A percentile compares a stretch with the other conserved stretches of the same genome.
phyloP scores from a whole-genome alignment of 2,329 filamentous ascomycete species.

The Neoarthrinium moseri region DNA sequence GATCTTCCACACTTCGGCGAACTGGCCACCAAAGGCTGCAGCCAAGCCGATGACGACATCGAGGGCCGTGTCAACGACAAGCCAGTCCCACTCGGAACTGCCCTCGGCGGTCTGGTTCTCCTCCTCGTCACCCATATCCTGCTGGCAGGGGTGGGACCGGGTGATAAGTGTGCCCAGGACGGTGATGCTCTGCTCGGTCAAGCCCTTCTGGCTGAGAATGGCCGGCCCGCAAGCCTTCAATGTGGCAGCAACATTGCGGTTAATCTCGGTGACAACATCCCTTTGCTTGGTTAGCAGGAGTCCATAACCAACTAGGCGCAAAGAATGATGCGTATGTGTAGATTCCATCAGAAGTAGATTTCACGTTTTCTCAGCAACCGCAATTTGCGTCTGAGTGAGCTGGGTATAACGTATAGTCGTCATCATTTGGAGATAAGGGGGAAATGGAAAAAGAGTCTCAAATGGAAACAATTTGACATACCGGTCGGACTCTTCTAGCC shows the following conservation, averaged over 20 bases:
- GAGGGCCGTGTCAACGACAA: conserved; percentile 90
- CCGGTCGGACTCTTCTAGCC: conserved; percentile 91
- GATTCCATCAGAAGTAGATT: conserved; percentile 19
- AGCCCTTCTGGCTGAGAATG: conserved; percentile 70
- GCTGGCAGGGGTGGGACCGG: conserved; percentile 88
- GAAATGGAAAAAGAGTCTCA: conserved; percentile 18
- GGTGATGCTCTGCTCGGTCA: conserved; percentile 74
- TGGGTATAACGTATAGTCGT: conserved; percentile 92
- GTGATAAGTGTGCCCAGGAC: conserved; percentile 78
- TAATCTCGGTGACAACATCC: conserved; percentile 89
- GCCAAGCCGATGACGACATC: conserved; percentile 87
- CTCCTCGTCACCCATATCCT: conserved; percentile 80
- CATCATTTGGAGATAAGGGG: conserved; percentile 66
- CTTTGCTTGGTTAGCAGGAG: conserved; percentile 51
- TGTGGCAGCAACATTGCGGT: conserved; percentile 86
- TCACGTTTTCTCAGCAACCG: conserved; percentile 87
- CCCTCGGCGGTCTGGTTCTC: conserved; percentile 72
- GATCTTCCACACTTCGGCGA: conserved; percentile 89
- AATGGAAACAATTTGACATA: conserved; percentile 53
- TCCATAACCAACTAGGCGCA: conserved; percentile 9
- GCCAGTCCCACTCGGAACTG: conserved; percentile 95
- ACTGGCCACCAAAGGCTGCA: conserved; percentile 75
- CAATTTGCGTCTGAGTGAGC: conserved; percentile 97
- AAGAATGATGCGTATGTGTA: conserved; percentile 23
- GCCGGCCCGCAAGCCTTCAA: conserved; percentile 89